Evolutionary conservation across 352 stramenopile species (phyloP), one percentile per base, ranked within the genome.

Genomic region (Globisporangium yorkense): DNA sequence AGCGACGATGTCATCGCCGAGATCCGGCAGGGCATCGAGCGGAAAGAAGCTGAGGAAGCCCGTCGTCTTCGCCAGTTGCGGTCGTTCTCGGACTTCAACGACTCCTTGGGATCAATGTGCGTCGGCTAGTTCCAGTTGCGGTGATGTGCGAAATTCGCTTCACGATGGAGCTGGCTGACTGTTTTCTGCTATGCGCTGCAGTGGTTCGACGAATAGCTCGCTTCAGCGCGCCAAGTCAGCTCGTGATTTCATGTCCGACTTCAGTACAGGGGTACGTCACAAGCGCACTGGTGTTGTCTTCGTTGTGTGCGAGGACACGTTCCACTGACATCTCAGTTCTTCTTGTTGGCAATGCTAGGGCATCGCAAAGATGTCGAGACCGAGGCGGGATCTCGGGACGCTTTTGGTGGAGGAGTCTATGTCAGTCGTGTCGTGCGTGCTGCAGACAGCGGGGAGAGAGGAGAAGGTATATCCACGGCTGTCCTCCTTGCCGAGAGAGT

Each of bases 371-470:
- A 56, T 65, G 59, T 60, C 59, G 39, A 46, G 59, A n/a, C 54
- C 65, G 18, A 66, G 75, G 3, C 79, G 71, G 18, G 72, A 88
- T 53, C 57, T 94, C 6, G 62, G 65, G 13, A 70, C 70, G 4
- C 52, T 91, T 0, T 54, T 92, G 7, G 61, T 89, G 4, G 80
- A 92, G 59, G 79, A 89, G 29, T 81, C 73, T 1, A 92, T 92
- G 80, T 70, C 66, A 0, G 65, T 92, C 24, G 74, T 92, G 10
- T 82, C 77, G 20, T 88, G 74, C n/a, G 84, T 92, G 39, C 62
- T 92, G 21, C 82, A 92, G 44, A 89, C 80, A 21, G 77, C 80
- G 1, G 77, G 60, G 1, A 67, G 84, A 40, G 80, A 94, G 51
- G 82, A 94, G 39, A 94, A 94, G 62, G 75, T 77, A 29, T 13